Conservation (phyloP, 2,329 filamentous ascomycete genomes). For the Cyclaneusma minus region DNA sequence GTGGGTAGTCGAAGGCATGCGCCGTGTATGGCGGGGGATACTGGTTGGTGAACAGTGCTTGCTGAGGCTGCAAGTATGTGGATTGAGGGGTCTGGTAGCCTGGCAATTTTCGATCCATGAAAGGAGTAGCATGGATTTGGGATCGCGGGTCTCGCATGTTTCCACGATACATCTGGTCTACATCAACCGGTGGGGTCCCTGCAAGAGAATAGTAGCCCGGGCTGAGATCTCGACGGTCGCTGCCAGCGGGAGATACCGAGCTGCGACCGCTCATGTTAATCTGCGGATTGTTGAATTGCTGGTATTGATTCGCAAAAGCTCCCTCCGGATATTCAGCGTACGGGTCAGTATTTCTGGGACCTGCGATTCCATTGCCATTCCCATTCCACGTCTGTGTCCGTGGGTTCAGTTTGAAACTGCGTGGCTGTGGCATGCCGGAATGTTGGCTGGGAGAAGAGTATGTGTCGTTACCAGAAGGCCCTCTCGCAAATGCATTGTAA, state of each 20-base stretch:
- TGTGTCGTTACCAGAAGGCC: no score
- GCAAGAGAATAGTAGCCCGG: conserved; percentile 15
- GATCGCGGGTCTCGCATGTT: conserved; percentile 5
- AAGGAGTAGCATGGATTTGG: not conserved
- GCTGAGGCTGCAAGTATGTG: conserved; percentile 4
- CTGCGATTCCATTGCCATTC: not conserved
- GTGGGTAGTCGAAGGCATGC: conserved; percentile 23
- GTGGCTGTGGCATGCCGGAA: not conserved
- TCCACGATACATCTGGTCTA: conserved; percentile 15
- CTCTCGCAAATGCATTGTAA: no score
- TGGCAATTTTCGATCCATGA: no score
- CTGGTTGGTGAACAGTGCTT: conserved; percentile 20
- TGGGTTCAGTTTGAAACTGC: not conserved
- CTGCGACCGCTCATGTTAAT: conserved; percentile 11
- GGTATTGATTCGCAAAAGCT: conserved; percentile 16
- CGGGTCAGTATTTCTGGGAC: not conserved
- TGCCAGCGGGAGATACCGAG: conserved; percentile 16
- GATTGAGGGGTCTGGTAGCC: not conserved
- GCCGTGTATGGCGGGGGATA: conserved; percentile 24
- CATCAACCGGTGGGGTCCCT: conserved; percentile 12
- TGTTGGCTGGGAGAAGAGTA: no score
- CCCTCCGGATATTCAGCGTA: conserved; percentile 1
- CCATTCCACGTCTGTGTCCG: not conserved
- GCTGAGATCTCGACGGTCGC: conserved; percentile 16
- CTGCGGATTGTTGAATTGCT: conserved; percentile 8